Conservation (phyloP, 2,329 filamentous ascomycete genomes). For the Ambrosiella beaveri region DNA sequence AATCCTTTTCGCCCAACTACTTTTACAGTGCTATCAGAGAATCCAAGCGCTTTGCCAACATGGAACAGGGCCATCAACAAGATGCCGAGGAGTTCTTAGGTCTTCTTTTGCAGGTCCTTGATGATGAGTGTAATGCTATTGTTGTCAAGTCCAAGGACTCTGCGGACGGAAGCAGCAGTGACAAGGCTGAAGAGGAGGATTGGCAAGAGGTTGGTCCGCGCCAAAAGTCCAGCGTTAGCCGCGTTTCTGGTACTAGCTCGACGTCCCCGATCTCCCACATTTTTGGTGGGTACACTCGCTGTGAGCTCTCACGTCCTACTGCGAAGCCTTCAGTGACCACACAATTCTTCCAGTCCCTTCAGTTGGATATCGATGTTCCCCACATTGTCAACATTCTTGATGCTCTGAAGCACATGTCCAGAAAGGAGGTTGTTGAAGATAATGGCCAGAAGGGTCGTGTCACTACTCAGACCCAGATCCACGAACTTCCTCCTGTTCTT, state of each 20-base stretch:
- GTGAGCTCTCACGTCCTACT: conserved; percentile 72
- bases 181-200: conserved; percentile 26
- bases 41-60: conserved; percentile 63
- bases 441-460: conserved; percentile 54
- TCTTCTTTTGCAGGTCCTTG: conserved; percentile 78
- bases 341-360: conserved; percentile 84
- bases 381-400: conserved; percentile 84
- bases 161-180: conserved; percentile 21
- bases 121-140: conserved; percentile 68
- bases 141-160: conserved; percentile 20
- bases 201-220: conserved; percentile 93
- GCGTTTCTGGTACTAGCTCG: conserved; percentile 59
- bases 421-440: conserved; percentile 67
- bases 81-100: conserved; percentile 95
- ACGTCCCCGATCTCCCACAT: conserved; percentile 84
- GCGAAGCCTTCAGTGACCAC: conserved; percentile 81
- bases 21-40: conserved; percentile 85
- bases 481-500: conserved; percentile 74
- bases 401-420: conserved; percentile 69
- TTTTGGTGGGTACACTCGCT: conserved; percentile 80
- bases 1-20: conserved; percentile 82
- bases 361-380: conserved; percentile 80
- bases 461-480: conserved; percentile 90
- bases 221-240: conserved; percentile 72
- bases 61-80: conserved; percentile 79